These are phyloP conservation scores for Stellera chamaejasme DNA, from an alignment of 345 rosid species.

Conservation along the genomic window DNA sequence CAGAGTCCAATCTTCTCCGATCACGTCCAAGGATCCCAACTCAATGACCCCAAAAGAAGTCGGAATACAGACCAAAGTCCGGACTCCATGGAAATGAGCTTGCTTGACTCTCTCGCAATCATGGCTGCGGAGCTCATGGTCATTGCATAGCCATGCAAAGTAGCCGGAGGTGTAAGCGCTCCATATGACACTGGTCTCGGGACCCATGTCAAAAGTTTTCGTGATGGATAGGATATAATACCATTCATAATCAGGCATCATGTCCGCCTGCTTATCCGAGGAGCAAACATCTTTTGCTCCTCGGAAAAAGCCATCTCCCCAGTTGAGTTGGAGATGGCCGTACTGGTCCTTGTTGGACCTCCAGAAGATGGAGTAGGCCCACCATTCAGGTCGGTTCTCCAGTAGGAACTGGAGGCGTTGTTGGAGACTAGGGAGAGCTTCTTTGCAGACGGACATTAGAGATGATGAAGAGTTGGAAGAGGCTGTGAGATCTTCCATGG, in stretches of 20 bases:
- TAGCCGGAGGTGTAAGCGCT: slow-evolving; percentile 24
- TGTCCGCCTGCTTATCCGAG: slow-evolving; percentile 13
- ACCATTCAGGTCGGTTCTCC: slow-evolving; percentile 37
- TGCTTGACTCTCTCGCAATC: slow-evolving; percentile 44
- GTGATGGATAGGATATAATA: slow-evolving; percentile 32
- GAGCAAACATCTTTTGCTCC: slow-evolving; percentile 18
- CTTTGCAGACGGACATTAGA: slow-evolving; percentile 12
- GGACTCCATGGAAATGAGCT: slow-evolving; percentile 37
- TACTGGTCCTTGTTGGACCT: slow-evolving; percentile 27
- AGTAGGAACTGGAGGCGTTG: slow-evolving; percentile 40
- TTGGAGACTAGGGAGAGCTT: slow-evolving; percentile 26
- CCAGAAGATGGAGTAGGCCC: slow-evolving; percentile 66
- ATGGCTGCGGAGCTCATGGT: slow-evolving; percentile 17
- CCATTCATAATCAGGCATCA: slow-evolving; percentile 29
- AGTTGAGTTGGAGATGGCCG: slow-evolving; percentile 25
- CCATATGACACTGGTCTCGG: slow-evolving; percentile 31
- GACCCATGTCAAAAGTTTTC: slow-evolving; percentile 15
- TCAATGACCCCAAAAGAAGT: slow-evolving; percentile 45
- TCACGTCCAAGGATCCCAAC: slow-evolving; percentile 36
- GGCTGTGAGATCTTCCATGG: slow-evolving; percentile 20
- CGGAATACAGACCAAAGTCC: slow-evolving; percentile 37
- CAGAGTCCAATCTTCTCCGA: slow-evolving; percentile 27
- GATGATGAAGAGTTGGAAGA: slow-evolving; percentile 27
- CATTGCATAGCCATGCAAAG: slow-evolving; percentile 33
- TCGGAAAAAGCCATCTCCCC: slow-evolving; percentile 38